Evolutionary conservation across 768 basidiomycete genomes (phyloP), one percentile per base, ranked within the genome.

Genomic region (Hydnomerulius pinastri): DNA sequence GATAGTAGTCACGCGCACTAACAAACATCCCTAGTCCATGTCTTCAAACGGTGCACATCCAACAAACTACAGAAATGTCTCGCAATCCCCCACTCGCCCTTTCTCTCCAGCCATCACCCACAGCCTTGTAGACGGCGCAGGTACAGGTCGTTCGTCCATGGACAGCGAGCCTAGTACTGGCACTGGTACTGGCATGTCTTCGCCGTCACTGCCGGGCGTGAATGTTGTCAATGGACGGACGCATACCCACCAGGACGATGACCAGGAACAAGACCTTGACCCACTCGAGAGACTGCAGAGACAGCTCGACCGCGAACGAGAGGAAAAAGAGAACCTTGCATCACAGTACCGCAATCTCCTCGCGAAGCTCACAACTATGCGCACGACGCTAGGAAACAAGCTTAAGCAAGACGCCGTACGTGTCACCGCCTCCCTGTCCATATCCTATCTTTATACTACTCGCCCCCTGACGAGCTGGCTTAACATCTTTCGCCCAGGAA

Each of bases 401-500:
- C 77, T 98, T 48, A 85, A 90, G 68, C 92, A 96, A 68, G 97
- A 98, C 71, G 97, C 97, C 61, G 97, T 98, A 74, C 58, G 86
- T 79, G 17, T 4, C 44, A 18, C 3, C 17, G 38, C 20, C 20
- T n/a, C n/a, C n/a, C n/a, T n/a, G n/a, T n/a, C n/a, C n/a, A 17
- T n/a, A 39, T 33, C 21, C 30, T 30, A 10, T 38, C 27, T 41
- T 13, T 46, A 20, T 39, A 5, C 27, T 35, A 27, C 15, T 30
- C 17, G 29, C 27, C 30, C 18, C 32, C 21, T 48, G 23, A 36
- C 40, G 11, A 30, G 17, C n/a, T 24, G 43, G 28, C 32, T 52
- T 21, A 42, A 25, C 44, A 29, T 12, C 20, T 18, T 11, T 58
- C n/a, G 62, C 58, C 48, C 75, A 99, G 96, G 97, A 98, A 84